Evolutionary conservation across 306 rosid genomes (phyloP), one percentile per base, ranked within the genome.

Genomic region (Parietaria judaica): DNA sequence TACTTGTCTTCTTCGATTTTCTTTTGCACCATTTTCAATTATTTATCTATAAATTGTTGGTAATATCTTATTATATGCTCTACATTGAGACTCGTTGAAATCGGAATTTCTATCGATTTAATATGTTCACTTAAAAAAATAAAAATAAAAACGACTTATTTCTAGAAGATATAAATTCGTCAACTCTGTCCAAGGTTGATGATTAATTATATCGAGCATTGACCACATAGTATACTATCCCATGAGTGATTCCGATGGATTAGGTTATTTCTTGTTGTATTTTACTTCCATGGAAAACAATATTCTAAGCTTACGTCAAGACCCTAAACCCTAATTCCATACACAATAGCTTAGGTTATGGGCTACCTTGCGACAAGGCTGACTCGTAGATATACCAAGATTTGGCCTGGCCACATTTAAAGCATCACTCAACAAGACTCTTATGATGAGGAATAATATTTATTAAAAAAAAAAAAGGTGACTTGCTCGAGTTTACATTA

Each of bases 131-230:
- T 36, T 36, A 31, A 6, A 36, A 13, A 14, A 8, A 46, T 46
- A n/a, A 9, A n/a, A 9, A 49, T 11, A 41, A 8, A 41, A 41
- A 5, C 45, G 13, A 59, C 48, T 36, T 41, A 48, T 41, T 58
- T 41, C 63, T 7, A 58, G 23, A 38, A 9, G 15, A 59, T 34
- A 48, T 36, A 61, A 67, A 73, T 49, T 77, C 77, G 65, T 64
- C 61, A 71, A 74, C 79, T 74, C 14, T 69, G 88, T 74, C 79
- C 64, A 58, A 8, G 77, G 70, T 65, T 68, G 65, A 36, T 5
- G 65, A 77, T 75, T 64, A 6, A 34, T 53, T 54, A 17, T 36
- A 56, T 56, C 2, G 13, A 36, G 16, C 6, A 34, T 8, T 12
- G 8, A 15, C 31, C 13, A 53, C 12, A 53, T 41, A 41, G 10